These are phyloP conservation scores for Pythium aphanidermatum DNA, from an alignment of 352 stramenopile species.

Conservation along the genomic window DNA sequence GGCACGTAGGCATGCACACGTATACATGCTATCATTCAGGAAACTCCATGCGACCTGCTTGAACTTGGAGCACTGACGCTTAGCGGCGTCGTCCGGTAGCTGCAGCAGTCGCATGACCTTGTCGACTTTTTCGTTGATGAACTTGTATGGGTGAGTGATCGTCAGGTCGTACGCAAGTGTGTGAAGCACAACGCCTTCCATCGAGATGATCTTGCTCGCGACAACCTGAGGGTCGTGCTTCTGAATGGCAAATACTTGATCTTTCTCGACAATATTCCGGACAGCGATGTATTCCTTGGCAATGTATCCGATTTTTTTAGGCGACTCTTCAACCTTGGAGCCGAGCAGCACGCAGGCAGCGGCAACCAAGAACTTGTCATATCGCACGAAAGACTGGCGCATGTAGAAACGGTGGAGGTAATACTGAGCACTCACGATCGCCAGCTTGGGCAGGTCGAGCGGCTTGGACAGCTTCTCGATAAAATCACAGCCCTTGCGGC, in stretches of 20 bases:
- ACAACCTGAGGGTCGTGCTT: slow-evolving; percentile 68
- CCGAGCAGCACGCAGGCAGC: slow-evolving; percentile 76
- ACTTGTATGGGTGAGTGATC: slow-evolving; percentile 80
- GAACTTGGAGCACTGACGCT: slow-evolving; percentile 67
- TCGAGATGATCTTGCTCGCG: slow-evolving; percentile 71
- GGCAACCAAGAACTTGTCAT: slow-evolving; percentile 83
- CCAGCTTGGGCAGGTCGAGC: slow-evolving; percentile 74
- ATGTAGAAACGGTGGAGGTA: slow-evolving; percentile 89
- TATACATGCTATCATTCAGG: slow-evolving; percentile 86
- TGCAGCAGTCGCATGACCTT: slow-evolving; percentile 63
- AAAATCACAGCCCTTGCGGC: slow-evolving; percentile 73
- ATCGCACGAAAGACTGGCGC: slow-evolving; percentile 74
- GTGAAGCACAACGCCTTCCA: slow-evolving; percentile 82
- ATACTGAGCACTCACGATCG: slow-evolving; percentile 77
- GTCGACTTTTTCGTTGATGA: slow-evolving; percentile 86
- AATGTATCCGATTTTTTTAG: slow-evolving; percentile 74
- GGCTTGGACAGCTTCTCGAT: slow-evolving; percentile 82
- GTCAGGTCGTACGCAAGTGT: slow-evolving; percentile 80
- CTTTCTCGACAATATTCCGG: slow-evolving; percentile 60
- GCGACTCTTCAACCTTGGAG: slow-evolving; percentile 80
- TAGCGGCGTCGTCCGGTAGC: slow-evolving; percentile 41
- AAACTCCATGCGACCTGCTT: slow-evolving; percentile 87
- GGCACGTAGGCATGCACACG: slow-evolving; percentile 69
- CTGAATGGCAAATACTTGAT: slow-evolving; percentile 73
- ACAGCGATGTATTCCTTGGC: slow-evolving; percentile 69